phyloP scores from a whole-genome alignment of 176 grass and related monocot genomes.

The Pontederia crassipes region DNA sequence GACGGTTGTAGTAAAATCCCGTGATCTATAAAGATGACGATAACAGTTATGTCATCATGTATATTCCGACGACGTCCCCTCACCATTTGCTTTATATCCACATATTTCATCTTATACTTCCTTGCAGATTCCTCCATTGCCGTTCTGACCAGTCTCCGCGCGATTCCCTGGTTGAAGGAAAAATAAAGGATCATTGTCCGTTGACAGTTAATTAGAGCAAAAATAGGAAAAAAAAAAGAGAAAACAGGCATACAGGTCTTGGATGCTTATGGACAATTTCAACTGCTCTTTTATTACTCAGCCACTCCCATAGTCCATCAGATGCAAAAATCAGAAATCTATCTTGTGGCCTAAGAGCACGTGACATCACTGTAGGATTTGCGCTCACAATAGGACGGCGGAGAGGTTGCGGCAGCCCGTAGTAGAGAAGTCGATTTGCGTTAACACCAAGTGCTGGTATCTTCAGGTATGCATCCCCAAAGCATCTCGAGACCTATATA shows the following conservation, averaged over 20 bases:
- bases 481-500: slow-evolving; percentile 84
- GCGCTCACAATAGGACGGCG: slow-evolving; percentile 59
- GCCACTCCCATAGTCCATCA: slow-evolving; percentile 92
- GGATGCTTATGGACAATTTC: slow-evolving; percentile 55
- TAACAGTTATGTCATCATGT: slow-evolving; percentile 50
- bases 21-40: slow-evolving; percentile 43
- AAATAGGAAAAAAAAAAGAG: neutral
- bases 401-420: slow-evolving; percentile 65
- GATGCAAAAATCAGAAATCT: slow-evolving; percentile 86
- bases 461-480: slow-evolving; percentile 94
- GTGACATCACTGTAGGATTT: slow-evolving; percentile 54
- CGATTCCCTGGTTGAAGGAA: slow-evolving; percentile 29
- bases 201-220: neutral
- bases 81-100: slow-evolving; percentile 41
- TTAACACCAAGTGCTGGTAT: slow-evolving; percentile 63
- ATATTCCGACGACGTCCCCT: slow-evolving; percentile 40
- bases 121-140: slow-evolving; percentile 39
- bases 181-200: neutral
- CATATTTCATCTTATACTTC: slow-evolving; percentile 45
- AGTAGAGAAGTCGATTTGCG: slow-evolving; percentile 48
- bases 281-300: slow-evolving; percentile 76
- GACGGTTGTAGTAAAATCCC: slow-evolving; percentile 25
- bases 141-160: slow-evolving; percentile 37
- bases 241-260: slow-evolving; percentile 19
- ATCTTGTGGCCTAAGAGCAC: slow-evolving; percentile 61